Evolutionary conservation across 768 basidiomycete species (phyloP), one percentile per base, ranked within the genome.

Genomic region (Imleria badia): DNA sequence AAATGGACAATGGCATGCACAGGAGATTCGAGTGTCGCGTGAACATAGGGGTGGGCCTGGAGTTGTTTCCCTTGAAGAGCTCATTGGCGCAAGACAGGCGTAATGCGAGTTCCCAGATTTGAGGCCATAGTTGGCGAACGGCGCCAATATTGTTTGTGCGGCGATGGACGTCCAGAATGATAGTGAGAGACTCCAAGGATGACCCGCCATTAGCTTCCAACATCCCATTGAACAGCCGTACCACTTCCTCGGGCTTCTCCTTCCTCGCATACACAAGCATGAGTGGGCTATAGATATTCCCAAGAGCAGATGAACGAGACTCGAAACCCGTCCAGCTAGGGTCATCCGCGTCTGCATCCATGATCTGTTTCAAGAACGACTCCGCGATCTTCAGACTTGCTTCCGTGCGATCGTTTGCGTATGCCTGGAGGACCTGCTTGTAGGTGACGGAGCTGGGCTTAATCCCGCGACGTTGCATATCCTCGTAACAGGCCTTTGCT

Each of bases 1-100:
- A 86, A 60, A 92, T 86, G 14, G 92, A 94, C 12, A 98, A 75
- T 0, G 94, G 88, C 38, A 84, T 70, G 60, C 84, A 87, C 41
- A 96, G 77, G n/a, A 84, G 67, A 58, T 81, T 84, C n/a, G 78
- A 75, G 17, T 67, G 76, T 20, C 69, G 73, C 26, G 64, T 67
- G 33, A 62, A 19, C 17, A 19, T 17, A 36, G 62, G 60, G 6
- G 55, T 20, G 10, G 55, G 8, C 10, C 33, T 40, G 11, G 34
- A n/a, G 8, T 49, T 55, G 23, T 66, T 63, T 17, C 56, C 58
- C n/a, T 66, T 57, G 59, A 78, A 66, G 39, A 79, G 56, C 11
- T 67, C 58, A 39, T 71, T 65, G 34, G 69, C 65, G 8, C 70
- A 60, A 5, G 78, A 71, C 30, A 74, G 68, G 31, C 73, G 75